Evolutionary conservation across 2,329 filamentous ascomycete genomes (phyloP), one percentile per base, ranked within the genome.

Genomic region (Escovopsis weberi): DNA sequence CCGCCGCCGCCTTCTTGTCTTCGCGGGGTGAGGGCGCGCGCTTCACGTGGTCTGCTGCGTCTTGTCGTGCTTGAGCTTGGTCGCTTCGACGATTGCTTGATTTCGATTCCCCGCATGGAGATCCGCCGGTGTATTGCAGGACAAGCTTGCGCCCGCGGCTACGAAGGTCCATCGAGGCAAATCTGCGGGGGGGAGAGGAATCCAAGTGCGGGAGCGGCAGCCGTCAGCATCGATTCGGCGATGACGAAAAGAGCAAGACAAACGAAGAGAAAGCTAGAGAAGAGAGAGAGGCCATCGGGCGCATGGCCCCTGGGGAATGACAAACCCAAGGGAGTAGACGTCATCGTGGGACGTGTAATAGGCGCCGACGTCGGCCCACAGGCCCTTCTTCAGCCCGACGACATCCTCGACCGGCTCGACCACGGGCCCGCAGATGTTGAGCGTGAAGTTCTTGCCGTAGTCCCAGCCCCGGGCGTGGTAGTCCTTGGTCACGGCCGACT

Each of bases 391-490:
- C 4, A 88, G 59, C n/a, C 80, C 82, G 10, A 74, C 70, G 9
- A 83, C 74, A 47, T 76, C 67, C 37, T 70, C 65, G 18, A 82
- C 66, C 12, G 74, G 65, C 51, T 82, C 75, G 12, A 87, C 72
- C n/a, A 88, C 81, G 1, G 82, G 69, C 33, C 72, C 78, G 64
- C 85, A 91, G 52, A 91, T 80, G 62, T 91, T 91, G 53, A 89
- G 57, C 2, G 84, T 89, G 55, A 91, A 91, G 64, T 89, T 89
- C 49, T 77, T 75, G 48, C 75, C 77, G 51, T 87, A 85, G 61
- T 89, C 85, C 58, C 78, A 82, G 32, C 85, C 85, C 45, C 73
- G 74, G 7, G 81, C 77, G 48, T 76, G 70, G 59, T 78, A 78
- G 55, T 78, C 73, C 30, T 64, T 62, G 9, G 62, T 60, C 10